These are phyloP conservation scores for Pyricularia sp. DNA, from an alignment of 2,329 filamentous ascomycete genomes.

Conservation along the genomic window DNA sequence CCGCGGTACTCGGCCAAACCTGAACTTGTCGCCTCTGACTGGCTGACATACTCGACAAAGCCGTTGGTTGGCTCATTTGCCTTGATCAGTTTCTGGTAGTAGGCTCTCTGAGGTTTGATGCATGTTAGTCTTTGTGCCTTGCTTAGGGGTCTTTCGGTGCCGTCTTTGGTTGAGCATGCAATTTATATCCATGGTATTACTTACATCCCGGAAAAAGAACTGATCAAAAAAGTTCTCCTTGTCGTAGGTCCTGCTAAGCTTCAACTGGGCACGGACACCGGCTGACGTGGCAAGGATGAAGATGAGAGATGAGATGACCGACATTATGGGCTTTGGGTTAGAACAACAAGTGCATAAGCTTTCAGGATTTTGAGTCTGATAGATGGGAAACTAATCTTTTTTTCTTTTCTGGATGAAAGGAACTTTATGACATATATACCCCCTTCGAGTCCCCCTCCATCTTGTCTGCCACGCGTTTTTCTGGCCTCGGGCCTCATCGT, in stretches of 20 bases:
- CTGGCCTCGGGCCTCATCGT: no score
- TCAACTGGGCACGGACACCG: neutral
- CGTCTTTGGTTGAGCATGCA: no score
- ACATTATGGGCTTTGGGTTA: no score
- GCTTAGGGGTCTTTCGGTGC: neutral
- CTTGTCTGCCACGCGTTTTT: no score
- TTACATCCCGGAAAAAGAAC: neutral
- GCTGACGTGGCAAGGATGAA: neutral
- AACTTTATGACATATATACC: no score
- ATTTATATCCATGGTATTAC: neutral
- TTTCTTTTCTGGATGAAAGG: no score
- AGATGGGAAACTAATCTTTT: no score
- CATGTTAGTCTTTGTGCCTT: neutral
- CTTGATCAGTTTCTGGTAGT: neutral
- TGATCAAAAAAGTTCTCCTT: slow-evolving; percentile 1
- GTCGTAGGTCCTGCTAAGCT: slow-evolving; percentile 1
- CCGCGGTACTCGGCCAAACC: slow-evolving; percentile 28
- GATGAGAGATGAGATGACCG: neutral
- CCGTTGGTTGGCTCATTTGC: slow-evolving; percentile 11
- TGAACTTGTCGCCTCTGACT: slow-evolving; percentile 23
- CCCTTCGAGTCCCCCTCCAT: no score
- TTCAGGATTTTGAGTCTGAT: no score
- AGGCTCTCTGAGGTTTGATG: neutral
- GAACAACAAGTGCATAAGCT: no score
- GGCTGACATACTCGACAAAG: slow-evolving; percentile 24